phyloP scores from a whole-genome alignment of 306 rosid species.

The Ochetophila trinervis region DNA sequence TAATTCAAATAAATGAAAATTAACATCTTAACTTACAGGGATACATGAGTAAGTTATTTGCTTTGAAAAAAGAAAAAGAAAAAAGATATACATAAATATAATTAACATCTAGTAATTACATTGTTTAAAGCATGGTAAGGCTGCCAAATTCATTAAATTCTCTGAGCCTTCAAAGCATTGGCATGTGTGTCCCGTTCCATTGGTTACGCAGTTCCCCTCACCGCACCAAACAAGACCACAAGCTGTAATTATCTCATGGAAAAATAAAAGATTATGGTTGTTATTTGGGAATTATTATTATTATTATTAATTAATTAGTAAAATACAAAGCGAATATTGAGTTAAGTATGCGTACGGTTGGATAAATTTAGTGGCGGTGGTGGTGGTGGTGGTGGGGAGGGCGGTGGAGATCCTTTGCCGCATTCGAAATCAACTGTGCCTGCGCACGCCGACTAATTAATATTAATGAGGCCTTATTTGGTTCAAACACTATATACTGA shows the following conservation, averaged over 20 bases:
- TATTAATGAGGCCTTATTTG: too few relatives aligned
- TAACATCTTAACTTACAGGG: too few relatives aligned
- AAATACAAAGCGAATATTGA: too few relatives aligned
- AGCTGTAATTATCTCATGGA: constrained; percentile 14
- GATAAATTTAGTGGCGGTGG: constrained; percentile 12
- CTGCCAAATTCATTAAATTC: constrained; percentile 20
- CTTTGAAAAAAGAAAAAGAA: not conserved
- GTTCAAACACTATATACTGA: too few relatives aligned
- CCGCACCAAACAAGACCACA: constrained; percentile 39
- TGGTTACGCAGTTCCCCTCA: constrained; percentile 35
- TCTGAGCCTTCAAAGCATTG: constrained; percentile 31
- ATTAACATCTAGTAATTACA: constrained; percentile 29
- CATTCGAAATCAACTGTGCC: constrained; percentile 33
- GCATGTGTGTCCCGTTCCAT: constrained; percentile 32
- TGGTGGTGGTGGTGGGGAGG: constrained; percentile 14
- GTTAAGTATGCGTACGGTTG: constrained; percentile 6
- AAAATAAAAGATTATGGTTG: too few relatives aligned
- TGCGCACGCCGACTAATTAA: not conserved
- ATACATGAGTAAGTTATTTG: not conserved
- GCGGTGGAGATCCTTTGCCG: constrained; percentile 8
- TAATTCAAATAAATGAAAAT: not conserved
- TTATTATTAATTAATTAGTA: too few relatives aligned
- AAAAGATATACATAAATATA: not conserved
- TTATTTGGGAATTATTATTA: too few relatives aligned
- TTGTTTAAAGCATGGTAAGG: constrained; percentile 28